Base-by-base conservation (phyloP, 2,329 filamentous ascomycete species). In the Akanthomyces dipterigenus region DNA sequence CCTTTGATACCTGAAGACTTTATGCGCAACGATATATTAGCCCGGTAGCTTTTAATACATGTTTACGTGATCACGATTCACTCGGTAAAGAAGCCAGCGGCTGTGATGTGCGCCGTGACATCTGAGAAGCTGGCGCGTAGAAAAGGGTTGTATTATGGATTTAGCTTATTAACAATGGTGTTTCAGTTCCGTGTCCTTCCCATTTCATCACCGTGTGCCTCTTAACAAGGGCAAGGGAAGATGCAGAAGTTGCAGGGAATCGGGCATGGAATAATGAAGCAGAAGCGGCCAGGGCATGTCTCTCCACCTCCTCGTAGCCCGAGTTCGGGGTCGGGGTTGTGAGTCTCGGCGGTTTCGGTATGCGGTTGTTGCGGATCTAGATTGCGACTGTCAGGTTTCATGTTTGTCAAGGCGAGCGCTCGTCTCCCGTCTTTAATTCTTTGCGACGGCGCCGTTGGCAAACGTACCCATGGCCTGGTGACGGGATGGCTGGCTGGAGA, bases 191-290 rank as follows among this genome's bases (percentile, higher is more conserved):
- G n/a, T 22, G 11, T n/a, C 8, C 20, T 8, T 24, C 5, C 28
- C 12, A 24, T 18, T 6, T n/a, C 31, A 28, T 24, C 5, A 3
- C 24, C 46, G 22, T 24, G 5, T 45, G 24, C 31, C 12, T 26
- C 26, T 58, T 66, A 70, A 60, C 67, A 69, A 14, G 67, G 66
- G 53, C 67, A 67, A 9, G 67, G 68, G 58, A 71, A 63, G 40
- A 73, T 66, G 64, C 73, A 74, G 63, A 66, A 75, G 61, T 74
- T 67, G 64, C 69, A 70, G 26, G 72, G 73, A n/a, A 75, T 65
- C 3, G 72, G 72, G 55, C 72, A 75, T 3, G 73, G 73, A 36
- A 75, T 72, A 43, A 73, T 70, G 63, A 74, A 75, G 67, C 73
- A 75, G 61, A 74, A 74, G 7, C 73, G 68, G 9, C 72, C 73